Conservation (phyloP, 2,329 filamentous ascomycete species). For the Cercospora beticola region DNA sequence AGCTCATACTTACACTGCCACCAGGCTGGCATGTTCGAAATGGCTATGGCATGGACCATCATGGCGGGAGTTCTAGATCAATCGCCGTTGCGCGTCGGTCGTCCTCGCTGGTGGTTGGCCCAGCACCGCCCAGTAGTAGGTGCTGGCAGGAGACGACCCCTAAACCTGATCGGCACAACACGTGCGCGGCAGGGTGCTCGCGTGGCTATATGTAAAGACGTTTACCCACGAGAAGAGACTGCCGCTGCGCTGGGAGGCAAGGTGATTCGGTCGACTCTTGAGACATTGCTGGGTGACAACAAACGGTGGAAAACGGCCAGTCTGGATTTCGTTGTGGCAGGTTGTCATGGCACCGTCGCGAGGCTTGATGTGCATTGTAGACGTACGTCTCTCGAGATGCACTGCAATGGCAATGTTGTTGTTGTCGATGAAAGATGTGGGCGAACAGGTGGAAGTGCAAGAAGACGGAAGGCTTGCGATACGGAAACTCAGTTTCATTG, state of each 20-base stretch:
- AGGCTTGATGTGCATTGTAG: not conserved
- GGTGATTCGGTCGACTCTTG: not conserved
- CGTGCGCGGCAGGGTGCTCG: not conserved
- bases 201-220: not conserved
- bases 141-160: not conserved
- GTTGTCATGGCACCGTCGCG: not conserved
- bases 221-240: not conserved
- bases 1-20: not conserved
- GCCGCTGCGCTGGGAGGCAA: not conserved
- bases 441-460: not conserved
- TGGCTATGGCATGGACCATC: not conserved
- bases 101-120: not conserved
- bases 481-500: not conserved
- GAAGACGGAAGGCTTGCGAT: not conserved
- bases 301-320: not conserved
- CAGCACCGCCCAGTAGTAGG: not conserved
- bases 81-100: not conserved
- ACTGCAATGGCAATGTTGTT: not conserved
- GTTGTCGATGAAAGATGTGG: not conserved
- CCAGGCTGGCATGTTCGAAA: not conserved
- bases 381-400: too few relatives aligned
- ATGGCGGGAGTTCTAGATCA: not conserved
- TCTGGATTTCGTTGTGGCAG: not conserved
- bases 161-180: not conserved
- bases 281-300: conserved; percentile 4